phyloP scores from a whole-genome alignment of 148 eudicot genomes.

The Vaccinium myrtillus region DNA sequence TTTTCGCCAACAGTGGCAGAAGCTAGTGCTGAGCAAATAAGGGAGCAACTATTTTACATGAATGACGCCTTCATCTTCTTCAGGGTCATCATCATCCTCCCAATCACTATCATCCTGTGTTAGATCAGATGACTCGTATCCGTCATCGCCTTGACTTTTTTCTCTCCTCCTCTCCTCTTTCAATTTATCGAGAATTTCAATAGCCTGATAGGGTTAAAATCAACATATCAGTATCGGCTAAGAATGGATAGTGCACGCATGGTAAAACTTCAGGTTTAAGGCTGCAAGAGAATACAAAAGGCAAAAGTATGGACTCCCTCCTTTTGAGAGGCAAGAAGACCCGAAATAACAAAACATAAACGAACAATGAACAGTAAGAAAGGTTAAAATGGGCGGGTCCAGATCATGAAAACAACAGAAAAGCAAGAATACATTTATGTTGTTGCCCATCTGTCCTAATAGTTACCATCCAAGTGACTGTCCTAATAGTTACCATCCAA shows the following conservation, averaged over 20 bases:
- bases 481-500: too few relatives aligned
- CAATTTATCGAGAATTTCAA: conserved; percentile 86
- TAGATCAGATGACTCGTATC: conserved; percentile 29
- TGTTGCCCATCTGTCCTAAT: too few relatives aligned
- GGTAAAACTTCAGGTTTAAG: neutral
- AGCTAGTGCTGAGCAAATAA: conserved; percentile 13
- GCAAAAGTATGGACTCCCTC: neutral
- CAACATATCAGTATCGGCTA: conserved; percentile 1
- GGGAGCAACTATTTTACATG: conserved; percentile 50
- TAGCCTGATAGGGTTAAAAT: conserved; percentile 50
- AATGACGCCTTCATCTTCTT: conserved; percentile 83
- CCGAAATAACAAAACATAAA: neutral
- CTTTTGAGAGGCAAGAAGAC: neutral
- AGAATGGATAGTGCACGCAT: neutral
- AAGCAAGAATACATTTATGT: neutral
- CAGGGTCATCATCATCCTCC: conserved; percentile 70
- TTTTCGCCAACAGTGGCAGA: conserved; percentile 3
- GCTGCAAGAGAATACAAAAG: neutral
- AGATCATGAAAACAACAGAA: neutral
- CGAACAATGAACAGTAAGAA: neutral
- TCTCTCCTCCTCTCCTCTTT: conserved; percentile 52
- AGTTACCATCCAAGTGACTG: too few relatives aligned
- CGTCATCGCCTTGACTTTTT: conserved; percentile 22
- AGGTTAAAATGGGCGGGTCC: neutral
- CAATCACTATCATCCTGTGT: conserved; percentile 49